Base-by-base conservation (phyloP, 257 asterid species). In the Cordia subcordata region DNA sequence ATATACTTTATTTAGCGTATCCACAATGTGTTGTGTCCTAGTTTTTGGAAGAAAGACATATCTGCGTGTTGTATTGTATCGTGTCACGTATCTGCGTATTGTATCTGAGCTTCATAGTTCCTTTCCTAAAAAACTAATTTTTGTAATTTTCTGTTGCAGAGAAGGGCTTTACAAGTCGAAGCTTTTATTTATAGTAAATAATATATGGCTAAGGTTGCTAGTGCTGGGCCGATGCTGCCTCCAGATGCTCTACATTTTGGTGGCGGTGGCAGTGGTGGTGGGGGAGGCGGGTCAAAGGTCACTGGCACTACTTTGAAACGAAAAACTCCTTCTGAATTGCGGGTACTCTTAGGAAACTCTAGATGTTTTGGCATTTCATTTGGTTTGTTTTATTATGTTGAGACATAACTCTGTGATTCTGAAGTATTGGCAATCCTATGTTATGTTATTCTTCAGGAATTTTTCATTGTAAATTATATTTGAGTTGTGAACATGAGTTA, bases 301-400 rank as follows among this genome's bases (percentile, higher is more conserved):
- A 46, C 81, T 20, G 22, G 80, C 58, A 45, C 83, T 68, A 70
- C 66, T 40, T 49, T 77, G 81, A 90, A 87, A 72, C 78, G 95
- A 62, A 87, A 91, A 79, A 91, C 95, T 32, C 98, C 96, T 0
- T 80, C 96, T 8, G 89, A 91, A 73, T 68, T 91, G 19, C 79
- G 88, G 82, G 98, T 91, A 75, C 61, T 11, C 14, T 65, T 73
- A 35, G 46, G 20, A 57, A n/a, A 37, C 66, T 55, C 40, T 45
- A 33, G 51, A 45, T 54, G 38, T 52, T 27, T 35, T 20, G 15
- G 37, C 59, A 45, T 44, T 57, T 4, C 22, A 18, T 53, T 1
- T 51, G 8, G 11, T 58, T n/a, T 53, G 11, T 23, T 47, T 0
- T 10, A 19, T 27, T 13, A 51, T 54, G 16, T 11, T 15, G 11